phyloP scores from a whole-genome alignment of 257 asterid genomes.

The Lycium barbarum region DNA sequence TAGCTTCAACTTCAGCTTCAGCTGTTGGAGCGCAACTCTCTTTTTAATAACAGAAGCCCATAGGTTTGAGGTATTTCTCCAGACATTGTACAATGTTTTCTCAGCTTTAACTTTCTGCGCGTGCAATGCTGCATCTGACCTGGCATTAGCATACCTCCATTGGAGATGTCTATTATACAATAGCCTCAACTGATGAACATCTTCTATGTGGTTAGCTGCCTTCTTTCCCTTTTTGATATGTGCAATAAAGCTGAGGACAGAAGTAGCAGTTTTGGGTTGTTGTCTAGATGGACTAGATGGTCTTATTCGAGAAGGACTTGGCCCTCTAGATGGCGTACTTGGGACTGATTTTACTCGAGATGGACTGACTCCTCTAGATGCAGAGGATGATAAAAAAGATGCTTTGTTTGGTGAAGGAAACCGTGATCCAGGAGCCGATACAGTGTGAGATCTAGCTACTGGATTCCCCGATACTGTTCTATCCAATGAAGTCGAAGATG shows the following conservation, averaged over 20 bases:
- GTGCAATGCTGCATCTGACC: constrained; percentile 52
- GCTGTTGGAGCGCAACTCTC: constrained; percentile 67
- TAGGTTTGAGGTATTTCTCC: constrained; percentile 59
- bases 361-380: constrained; percentile 70
- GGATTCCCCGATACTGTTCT: constrained; percentile 48
- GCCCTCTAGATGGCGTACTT: constrained; percentile 65
- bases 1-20: constrained; percentile 68
- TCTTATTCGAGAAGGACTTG: constrained; percentile 74
- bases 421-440: constrained; percentile 54
- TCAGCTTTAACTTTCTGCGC: constrained; percentile 69
- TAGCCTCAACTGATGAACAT: constrained; percentile 80
- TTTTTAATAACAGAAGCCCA: constrained; percentile 60
- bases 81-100: constrained; percentile 64
- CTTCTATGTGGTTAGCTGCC: constrained; percentile 70
- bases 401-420: constrained; percentile 62
- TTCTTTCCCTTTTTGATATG: constrained; percentile 80
- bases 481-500: constrained; percentile 57
- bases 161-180: constrained; percentile 85
- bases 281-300: constrained; percentile 83
- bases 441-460: constrained; percentile 61
- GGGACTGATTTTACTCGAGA: constrained; percentile 49
- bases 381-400: constrained; percentile 43
- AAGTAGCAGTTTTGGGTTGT: constrained; percentile 62
- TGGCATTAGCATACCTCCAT: constrained; percentile 86
- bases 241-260: constrained; percentile 79